Evolutionary conservation across 352 stramenopile species (phyloP).

Genomic region (Pythium chondricola): DNA sequence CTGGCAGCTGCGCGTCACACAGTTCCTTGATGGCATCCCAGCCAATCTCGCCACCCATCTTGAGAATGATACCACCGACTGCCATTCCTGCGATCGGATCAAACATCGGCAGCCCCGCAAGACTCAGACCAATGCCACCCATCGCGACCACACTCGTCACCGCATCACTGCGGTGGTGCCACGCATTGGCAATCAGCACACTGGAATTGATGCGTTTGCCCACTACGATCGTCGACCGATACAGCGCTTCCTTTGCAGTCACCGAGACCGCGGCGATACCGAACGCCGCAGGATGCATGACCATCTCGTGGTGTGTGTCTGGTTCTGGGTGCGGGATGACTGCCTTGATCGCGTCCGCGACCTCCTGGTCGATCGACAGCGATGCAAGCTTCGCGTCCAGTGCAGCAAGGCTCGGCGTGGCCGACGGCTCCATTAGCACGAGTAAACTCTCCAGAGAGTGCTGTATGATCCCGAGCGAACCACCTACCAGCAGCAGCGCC

Average conservation of each 20-base stretch:
- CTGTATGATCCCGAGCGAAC: constrained; percentile 54
- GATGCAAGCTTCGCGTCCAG: constrained; percentile 21
- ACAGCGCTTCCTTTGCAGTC: constrained; percentile 89
- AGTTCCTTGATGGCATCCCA: constrained; percentile 53
- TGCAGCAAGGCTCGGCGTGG: constrained; percentile 10
- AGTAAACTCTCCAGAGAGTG: constrained; percentile 67
- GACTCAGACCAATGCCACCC: constrained; percentile 53
- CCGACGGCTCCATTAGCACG: constrained; percentile 30
- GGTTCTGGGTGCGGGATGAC: constrained; percentile 3
- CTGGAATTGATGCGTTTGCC: constrained; percentile 87
- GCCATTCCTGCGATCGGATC: constrained; percentile 63
- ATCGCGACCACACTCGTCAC: constrained; percentile 77
- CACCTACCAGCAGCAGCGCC: constrained; percentile 53
- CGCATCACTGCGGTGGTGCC: constrained; percentile 89
- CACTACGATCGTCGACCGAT: constrained; percentile 87
- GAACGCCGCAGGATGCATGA: constrained; percentile 62
- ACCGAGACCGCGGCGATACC: constrained; percentile 85
- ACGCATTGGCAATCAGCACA: constrained; percentile 94
- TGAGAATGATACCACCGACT: constrained; percentile 68
- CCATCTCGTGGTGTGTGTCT: constrained; percentile 9
- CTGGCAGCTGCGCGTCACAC: constrained; percentile 50
- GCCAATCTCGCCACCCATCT: constrained; percentile 70
- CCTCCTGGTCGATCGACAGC: constrained; percentile 22
- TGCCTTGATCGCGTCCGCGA: constrained; percentile 32
- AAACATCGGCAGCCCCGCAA: constrained; percentile 54